Conservation (phyloP, 208 protist genomes). For the Naegleria fowleri region DNA sequence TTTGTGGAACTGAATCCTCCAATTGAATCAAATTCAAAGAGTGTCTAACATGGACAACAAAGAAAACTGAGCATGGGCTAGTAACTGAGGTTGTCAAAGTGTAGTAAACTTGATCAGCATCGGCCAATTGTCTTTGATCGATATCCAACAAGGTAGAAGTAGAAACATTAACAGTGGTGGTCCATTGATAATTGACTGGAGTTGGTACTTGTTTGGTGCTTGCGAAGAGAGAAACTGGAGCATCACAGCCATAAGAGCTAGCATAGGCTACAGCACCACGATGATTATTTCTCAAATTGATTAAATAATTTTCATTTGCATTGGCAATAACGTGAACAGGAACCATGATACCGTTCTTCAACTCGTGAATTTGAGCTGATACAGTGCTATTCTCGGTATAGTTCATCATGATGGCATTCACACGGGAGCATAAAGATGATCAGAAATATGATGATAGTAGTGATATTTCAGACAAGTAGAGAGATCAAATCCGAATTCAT, state of each 20-base stretch:
- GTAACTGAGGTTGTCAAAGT: neutral
- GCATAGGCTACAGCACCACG: neutral
- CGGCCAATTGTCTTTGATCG: neutral
- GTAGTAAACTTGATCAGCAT: neutral
- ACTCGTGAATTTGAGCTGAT: neutral
- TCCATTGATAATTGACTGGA: neutral
- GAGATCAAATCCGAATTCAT: too few relatives aligned
- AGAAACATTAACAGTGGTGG: neutral
- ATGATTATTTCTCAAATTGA: slow-evolving; percentile 9
- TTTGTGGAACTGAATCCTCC: neutral
- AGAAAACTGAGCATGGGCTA: neutral
- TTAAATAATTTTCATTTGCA: neutral
- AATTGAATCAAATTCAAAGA: neutral
- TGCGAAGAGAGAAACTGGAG: neutral
- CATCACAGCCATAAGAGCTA: slow-evolving; percentile 1
- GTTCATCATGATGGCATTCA: too few relatives aligned
- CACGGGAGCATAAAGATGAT: too few relatives aligned
- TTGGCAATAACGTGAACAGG: neutral
- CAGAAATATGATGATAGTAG: too few relatives aligned
- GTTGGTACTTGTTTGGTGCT: neutral
- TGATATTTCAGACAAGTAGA: too few relatives aligned
- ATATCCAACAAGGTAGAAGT: neutral
- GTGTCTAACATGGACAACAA: neutral
- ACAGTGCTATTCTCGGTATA: too few relatives aligned
- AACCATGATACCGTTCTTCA: neutral